Percentiles rank a stretch among this genome's conserved stretches.
phyloP scores from a whole-genome alignment of 2,329 filamentous ascomycete genomes.

The Sclerotinia minor region DNA sequence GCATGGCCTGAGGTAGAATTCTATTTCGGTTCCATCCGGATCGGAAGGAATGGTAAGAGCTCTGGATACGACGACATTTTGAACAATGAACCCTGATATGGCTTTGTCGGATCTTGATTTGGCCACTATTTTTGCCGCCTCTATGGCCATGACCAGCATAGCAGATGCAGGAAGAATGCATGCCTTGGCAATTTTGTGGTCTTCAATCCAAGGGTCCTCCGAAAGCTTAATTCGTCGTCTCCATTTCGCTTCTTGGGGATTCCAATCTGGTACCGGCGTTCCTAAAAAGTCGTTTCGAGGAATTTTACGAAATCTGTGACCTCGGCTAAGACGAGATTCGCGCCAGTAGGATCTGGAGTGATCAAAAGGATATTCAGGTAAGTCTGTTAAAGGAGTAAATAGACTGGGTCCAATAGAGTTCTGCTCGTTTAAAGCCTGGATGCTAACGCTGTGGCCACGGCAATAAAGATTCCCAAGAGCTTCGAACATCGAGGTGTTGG shows the following conservation, averaged over 20 bases:
- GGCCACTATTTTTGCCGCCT: conserved; percentile 32
- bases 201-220: conserved; percentile 38
- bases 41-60: conserved; percentile 29
- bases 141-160: conserved; percentile 41
- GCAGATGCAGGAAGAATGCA: conserved; percentile 38
- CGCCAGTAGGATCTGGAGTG: conserved; percentile 53
- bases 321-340: conserved; percentile 50
- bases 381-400: conserved; percentile 43
- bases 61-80: conserved; percentile 16
- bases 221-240: conserved; percentile 35
- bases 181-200: conserved; percentile 18
- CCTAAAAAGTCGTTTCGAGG: conserved; percentile 45
- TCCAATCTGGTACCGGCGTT: conserved; percentile 30
- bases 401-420: too few relatives aligned
- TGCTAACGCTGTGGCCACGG: neutral
- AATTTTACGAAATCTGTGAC: conserved; percentile 48
- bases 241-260: conserved; percentile 38
- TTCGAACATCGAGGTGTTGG: neutral
- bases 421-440: neutral
- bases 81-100: conserved; percentile 2
- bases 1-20: neutral
- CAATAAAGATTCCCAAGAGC: conserved; percentile 8
- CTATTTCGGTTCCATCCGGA: neutral
- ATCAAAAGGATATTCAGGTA: conserved; percentile 56
- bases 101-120: neutral